These are phyloP conservation scores for Scedosporium aurantiacum DNA, from an alignment of 2,329 filamentous ascomycete species.

Conservation along the genomic window DNA sequence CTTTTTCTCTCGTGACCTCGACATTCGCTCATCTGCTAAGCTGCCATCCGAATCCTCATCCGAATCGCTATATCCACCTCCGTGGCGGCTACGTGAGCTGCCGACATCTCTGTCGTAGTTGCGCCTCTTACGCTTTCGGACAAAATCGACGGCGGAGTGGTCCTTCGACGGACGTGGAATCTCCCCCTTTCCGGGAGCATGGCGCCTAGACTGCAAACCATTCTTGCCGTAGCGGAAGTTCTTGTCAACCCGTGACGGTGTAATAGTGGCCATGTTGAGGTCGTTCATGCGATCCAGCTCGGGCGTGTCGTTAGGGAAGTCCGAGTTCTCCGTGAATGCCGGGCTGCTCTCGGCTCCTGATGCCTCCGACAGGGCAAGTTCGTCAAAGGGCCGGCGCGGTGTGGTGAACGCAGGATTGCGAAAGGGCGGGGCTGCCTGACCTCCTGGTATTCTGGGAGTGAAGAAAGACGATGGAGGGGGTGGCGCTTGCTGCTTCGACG, in stretches of 20 bases:
- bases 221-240: conserved; percentile 32
- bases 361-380: conserved; percentile 40
- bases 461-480: conserved; percentile 23
- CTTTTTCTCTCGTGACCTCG: conserved; percentile 12
- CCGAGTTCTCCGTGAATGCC: conserved; percentile 45
- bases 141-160: conserved; percentile 28
- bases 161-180: conserved; percentile 38
- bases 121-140: conserved; percentile 43
- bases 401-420: conserved; percentile 56
- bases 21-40: conserved; percentile 12
- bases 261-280: conserved; percentile 31
- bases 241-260: conserved; percentile 35
- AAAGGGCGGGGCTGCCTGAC: conserved; percentile 37
- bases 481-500: conserved; percentile 1
- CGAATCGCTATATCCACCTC: conserved; percentile 24
- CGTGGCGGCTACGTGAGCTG: conserved; percentile 30
- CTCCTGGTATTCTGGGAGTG: conserved; percentile 29
- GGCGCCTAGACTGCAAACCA: conserved; percentile 25
- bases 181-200: conserved; percentile 51
- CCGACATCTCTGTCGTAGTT: conserved; percentile 41
- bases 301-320: conserved; percentile 39
- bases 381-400: conserved; percentile 46
- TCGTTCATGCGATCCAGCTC: conserved; percentile 36
- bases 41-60: conserved; percentile 38
- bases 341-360: conserved; percentile 52